Conservation (phyloP, 2,329 filamentous ascomycete species). For the Xylariaceae sp. region DNA sequence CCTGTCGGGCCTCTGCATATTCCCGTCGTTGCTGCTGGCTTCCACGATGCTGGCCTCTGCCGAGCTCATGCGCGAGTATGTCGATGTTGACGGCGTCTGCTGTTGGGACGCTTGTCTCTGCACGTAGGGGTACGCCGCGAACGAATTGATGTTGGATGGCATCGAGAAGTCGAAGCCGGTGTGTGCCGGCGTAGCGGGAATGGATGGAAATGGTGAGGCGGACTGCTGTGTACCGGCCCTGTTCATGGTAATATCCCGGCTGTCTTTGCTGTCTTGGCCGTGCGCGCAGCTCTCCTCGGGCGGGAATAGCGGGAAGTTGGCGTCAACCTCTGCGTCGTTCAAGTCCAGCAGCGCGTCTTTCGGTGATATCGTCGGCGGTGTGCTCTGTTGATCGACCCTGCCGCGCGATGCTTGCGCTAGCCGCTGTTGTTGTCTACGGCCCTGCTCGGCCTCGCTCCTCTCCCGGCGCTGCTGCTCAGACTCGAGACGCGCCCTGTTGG, state of each 20-base stretch:
- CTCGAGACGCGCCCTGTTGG: conserved; percentile 38
- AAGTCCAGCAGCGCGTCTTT: conserved; percentile 89
- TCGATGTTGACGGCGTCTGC: conserved; percentile 36
- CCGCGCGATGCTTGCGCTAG: conserved; percentile 34
- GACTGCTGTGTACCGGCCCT: conserved; percentile 24
- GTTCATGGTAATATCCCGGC: conserved; percentile 17
- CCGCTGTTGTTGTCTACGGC: conserved; percentile 43
- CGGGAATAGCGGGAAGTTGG: conserved; percentile 69
- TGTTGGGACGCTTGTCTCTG: conserved; percentile 23
- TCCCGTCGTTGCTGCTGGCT: conserved; percentile 31
- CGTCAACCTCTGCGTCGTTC: conserved; percentile 65
- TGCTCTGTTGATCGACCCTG: conserved; percentile 39
- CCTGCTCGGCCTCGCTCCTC: conserved; percentile 55
- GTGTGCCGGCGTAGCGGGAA: conserved; percentile 26
- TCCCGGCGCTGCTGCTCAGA: conserved; percentile 57
- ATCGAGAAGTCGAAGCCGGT: conserved; percentile 33
- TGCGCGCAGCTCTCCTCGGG: conserved; percentile 45
- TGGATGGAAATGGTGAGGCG: conserved; percentile 23
- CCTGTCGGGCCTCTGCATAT: conserved; percentile 49
- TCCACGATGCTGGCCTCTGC: conserved; percentile 35
- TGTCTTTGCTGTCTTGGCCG: conserved; percentile 27
- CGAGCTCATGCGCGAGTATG: conserved; percentile 38
- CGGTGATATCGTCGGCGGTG: conserved; percentile 85
- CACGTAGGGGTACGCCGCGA: too few relatives aligned
- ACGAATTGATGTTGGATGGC: conserved; percentile 32